Conservation (phyloP, 768 basidiomycete species). For the Lentinus tigrinus region DNA sequence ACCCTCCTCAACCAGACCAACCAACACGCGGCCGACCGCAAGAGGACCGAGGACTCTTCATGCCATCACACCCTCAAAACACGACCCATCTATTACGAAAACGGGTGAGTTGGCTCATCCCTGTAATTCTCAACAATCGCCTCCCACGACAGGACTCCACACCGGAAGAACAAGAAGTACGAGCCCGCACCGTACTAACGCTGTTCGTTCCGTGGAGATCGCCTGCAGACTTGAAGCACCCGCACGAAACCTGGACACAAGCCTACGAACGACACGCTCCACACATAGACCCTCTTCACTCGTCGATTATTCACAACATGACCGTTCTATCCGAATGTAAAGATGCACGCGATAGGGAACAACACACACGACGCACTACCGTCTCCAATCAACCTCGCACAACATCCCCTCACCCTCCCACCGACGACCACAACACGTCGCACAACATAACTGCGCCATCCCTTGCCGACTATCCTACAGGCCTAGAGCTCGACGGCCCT, state of each 20-base stretch:
- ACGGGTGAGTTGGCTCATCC: background rate
- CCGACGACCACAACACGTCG: too few species aligned
- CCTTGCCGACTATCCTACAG: too few species aligned
- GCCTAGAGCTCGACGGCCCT: too few species aligned
- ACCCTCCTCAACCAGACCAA: too few species aligned
- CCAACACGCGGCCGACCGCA: background rate
- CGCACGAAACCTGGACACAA: background rate
- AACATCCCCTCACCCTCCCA: too few species aligned
- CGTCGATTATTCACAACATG: background rate
- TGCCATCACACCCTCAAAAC: background rate
- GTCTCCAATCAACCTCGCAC: too few species aligned
- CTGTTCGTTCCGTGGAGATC: background rate
- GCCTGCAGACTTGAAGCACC: background rate
- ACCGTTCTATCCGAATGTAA: background rate
- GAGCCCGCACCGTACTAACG: background rate
- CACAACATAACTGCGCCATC: too few species aligned
- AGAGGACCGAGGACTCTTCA: background rate
- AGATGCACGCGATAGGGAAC: background rate
- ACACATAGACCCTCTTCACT: background rate
- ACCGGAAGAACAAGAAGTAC: background rate
- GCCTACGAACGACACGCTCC: background rate
- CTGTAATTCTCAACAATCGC: constrained; percentile 6
- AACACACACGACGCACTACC: background rate
- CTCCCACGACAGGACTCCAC: constrained; percentile 1
- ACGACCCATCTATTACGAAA: background rate